phyloP scores from a whole-genome alignment of 768 basidiomycete genomes.

The Tephrocybe sp. region DNA sequence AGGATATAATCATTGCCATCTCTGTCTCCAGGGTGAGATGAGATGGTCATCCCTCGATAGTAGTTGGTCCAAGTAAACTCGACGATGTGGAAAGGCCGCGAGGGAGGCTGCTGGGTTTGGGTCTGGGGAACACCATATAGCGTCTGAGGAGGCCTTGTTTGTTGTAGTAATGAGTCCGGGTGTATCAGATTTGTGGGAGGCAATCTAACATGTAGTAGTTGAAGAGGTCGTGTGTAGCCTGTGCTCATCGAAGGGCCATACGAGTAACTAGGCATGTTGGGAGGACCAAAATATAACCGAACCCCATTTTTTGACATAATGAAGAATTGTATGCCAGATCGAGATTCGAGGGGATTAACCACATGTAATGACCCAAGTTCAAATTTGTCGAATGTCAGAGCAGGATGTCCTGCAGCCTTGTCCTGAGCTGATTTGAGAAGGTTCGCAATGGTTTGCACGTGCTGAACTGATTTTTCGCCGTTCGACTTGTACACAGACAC shows the following conservation, averaged over 20 bases:
- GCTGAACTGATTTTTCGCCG: conserved; percentile 66
- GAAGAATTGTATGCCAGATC: conserved; percentile 70
- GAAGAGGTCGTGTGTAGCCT: conserved; percentile 43
- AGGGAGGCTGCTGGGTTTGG: conserved; percentile 42
- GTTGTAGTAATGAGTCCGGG: conserved; percentile 65
- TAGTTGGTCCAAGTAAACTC: conserved; percentile 65
- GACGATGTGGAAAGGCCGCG: conserved; percentile 60
- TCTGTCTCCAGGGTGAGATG: conserved; percentile 72
- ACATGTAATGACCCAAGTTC: conserved; percentile 71
- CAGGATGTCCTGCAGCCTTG: conserved; percentile 77
- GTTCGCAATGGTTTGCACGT: conserved; percentile 74
- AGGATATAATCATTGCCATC: conserved; percentile 76
- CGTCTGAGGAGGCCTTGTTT: conserved; percentile 44
- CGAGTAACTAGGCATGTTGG: conserved; percentile 49
- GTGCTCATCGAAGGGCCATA: conserved; percentile 36
- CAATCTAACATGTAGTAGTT: conserved; percentile 77
- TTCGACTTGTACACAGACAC: conserved; percentile 68
- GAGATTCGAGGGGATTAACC: conserved; percentile 66
- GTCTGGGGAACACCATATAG: conserved; percentile 51
- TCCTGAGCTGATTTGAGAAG: conserved; percentile 77
- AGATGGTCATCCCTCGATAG: conserved; percentile 63
- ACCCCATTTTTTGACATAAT: conserved; percentile 82
- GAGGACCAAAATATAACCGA: conserved; percentile 79
- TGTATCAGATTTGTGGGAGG: conserved; percentile 77
- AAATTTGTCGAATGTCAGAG: conserved; percentile 69